Percentiles rank a stretch among this genome's conserved stretches.
phyloP scores from a whole-genome alignment of 2,329 filamentous ascomycete genomes.

The Neopestalotiopsis sp. region DNA sequence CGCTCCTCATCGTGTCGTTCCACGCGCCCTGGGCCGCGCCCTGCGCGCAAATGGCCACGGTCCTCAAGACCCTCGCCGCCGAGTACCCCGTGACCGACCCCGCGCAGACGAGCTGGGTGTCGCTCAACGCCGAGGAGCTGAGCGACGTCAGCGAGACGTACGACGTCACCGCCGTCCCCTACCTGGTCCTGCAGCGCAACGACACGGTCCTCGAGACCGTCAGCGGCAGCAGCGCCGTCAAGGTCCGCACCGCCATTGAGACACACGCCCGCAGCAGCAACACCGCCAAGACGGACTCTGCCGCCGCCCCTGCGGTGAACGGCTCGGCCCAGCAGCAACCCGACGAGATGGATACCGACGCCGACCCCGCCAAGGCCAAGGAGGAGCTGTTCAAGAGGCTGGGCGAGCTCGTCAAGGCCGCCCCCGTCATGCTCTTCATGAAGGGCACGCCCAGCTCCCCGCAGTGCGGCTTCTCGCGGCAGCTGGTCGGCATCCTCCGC shows the following conservation, averaged over 20 bases:
- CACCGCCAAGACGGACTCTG: conserved; percentile 46
- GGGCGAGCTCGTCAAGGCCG: conserved; percentile 86
- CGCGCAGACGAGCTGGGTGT: conserved; percentile 78
- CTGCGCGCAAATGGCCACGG: conserved; percentile 90
- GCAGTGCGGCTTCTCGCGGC: conserved; percentile 91
- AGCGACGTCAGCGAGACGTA: conserved; percentile 91
- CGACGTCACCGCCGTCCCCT: conserved; percentile 93
- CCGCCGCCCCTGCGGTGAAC: too few relatives aligned
- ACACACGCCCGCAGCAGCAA: conserved; percentile 61
- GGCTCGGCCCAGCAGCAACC: too few relatives aligned
- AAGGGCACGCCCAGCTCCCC: conserved; percentile 90
- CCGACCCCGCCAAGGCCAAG: conserved; percentile 67
- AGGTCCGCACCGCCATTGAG: conserved; percentile 86
- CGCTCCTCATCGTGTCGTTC: conserved; percentile 88
- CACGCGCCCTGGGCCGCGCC: conserved; percentile 96
- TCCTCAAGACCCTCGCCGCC: conserved; percentile 83
- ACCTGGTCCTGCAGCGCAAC: conserved; percentile 81
- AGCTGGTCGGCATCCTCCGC: conserved; percentile 83
- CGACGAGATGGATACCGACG: conserved; percentile 36
- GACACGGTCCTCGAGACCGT: conserved; percentile 82
- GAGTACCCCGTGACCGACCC: conserved; percentile 78
- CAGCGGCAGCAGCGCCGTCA: conserved; percentile 86
- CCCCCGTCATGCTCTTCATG: conserved; percentile 98
- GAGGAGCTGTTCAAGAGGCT: conserved; percentile 86
- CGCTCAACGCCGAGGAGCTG: conserved; percentile 92